These are phyloP conservation scores for Usnea hakonensis DNA, from an alignment of 495 filamentous ascomycete species.

Conservation along the genomic window DNA sequence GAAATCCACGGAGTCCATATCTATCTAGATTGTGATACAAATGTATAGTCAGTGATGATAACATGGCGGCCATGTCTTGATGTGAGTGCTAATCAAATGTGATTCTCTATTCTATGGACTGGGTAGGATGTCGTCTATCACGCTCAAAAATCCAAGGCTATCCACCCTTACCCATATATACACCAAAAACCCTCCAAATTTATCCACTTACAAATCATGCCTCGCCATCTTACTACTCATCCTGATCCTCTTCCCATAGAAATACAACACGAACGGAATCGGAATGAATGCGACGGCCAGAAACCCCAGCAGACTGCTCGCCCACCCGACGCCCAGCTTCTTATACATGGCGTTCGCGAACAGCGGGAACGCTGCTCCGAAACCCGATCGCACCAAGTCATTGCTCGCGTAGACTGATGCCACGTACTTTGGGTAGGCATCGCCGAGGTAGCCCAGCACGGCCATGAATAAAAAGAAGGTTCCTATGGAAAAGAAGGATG, in stretches of 20 bases:
- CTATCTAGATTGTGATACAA: too few species aligned
- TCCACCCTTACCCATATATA: too few species aligned
- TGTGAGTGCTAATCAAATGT: too few species aligned
- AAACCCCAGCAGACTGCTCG: slow-evolving; percentile 53
- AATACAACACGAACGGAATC: slow-evolving; percentile 34
- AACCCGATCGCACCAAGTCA: slow-evolving; percentile 38
- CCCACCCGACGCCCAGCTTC: slow-evolving; percentile 56
- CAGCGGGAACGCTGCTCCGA: slow-evolving; percentile 45
- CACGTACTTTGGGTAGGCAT: slow-evolving; percentile 38
- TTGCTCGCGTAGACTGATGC: slow-evolving; percentile 46
- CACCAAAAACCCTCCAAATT: slow-evolving; percentile 6
- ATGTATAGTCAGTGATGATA: too few species aligned
- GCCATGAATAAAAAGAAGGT: slow-evolving; percentile 51
- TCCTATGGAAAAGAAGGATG: slow-evolving; percentile 44
- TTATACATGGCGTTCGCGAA: slow-evolving; percentile 49
- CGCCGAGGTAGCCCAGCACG: slow-evolving; percentile 35
- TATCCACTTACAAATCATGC: background rate
- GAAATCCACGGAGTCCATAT: too few species aligned
- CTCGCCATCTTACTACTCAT: slow-evolving; percentile 1
- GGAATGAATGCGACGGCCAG: slow-evolving; percentile 37
- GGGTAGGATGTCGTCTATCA: too few species aligned
- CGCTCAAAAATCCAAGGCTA: too few species aligned
- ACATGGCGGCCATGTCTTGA: too few species aligned
- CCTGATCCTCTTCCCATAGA: slow-evolving; percentile 1
- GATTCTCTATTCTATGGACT: too few species aligned